phyloP scores from a whole-genome alignment of 345 rosid genomes.

The Brassica cretica region DNA sequence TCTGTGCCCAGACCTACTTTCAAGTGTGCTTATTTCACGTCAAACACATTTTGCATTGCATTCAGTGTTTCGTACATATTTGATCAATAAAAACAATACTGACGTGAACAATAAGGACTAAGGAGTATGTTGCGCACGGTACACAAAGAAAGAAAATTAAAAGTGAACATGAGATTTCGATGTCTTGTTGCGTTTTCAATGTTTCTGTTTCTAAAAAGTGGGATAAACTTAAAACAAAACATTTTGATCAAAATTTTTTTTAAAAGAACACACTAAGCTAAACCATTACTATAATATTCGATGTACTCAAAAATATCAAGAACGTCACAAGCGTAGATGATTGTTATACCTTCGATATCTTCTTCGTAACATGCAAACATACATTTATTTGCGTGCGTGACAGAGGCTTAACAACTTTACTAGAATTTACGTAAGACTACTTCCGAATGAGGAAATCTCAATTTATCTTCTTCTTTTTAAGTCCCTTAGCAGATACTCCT shows the following conservation, averaged over 20 bases:
- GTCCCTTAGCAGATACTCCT: background rate
- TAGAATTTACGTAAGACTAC: slow-evolving; percentile 20
- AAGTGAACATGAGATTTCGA: slow-evolving; percentile 14
- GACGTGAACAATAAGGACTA: no score
- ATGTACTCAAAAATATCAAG: background rate
- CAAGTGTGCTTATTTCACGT: background rate
- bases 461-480: background rate
- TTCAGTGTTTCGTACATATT: slow-evolving; percentile 1
- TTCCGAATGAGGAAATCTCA: slow-evolving; percentile 19
- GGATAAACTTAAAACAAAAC: background rate
- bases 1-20: no score
- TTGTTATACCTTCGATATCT: slow-evolving; percentile 2
- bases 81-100: slow-evolving; percentile 1
- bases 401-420: slow-evolving; percentile 25
- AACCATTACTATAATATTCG: background rate
- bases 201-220: background rate
- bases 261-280: background rate
- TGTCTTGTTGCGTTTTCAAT: slow-evolving; percentile 4
- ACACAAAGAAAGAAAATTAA: background rate
- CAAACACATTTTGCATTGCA: slow-evolving; percentile 24
- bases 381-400: slow-evolving; percentile 34
- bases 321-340: slow-evolving; percentile 7
- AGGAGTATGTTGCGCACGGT: background rate
- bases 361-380: slow-evolving; percentile 16
- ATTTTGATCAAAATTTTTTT: no score